Evolutionary conservation across 805 yeast genomes (phyloP), one percentile per base, ranked within the genome.

Genomic region (Wickerhamiella alocasiicola): DNA sequence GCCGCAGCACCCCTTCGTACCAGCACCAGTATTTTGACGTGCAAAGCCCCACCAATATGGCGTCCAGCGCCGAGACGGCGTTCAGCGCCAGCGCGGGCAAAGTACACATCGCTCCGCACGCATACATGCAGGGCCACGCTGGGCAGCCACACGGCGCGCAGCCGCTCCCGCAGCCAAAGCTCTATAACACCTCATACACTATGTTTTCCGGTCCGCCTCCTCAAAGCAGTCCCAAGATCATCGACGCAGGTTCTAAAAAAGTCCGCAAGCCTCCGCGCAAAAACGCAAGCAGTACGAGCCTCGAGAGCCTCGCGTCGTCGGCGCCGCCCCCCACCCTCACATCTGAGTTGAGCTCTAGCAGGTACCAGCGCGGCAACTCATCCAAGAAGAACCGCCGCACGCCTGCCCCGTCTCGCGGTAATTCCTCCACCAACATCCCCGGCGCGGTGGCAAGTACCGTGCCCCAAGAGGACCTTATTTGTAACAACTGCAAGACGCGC

Each of bases 401-500:
- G 3, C 36, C 36, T 5, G 17, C 9, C 16, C 19, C 19, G 9
- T 32, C 36, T 4, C 7, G 36, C 13, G 5, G 24, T 3, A 32
- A 32, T 15, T 32, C 36, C n/a, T 20, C 36, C 16, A 17, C 20
- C 12, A 32, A 32, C 18, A 17, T 32, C 17, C 17, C 13, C 12
- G 33, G 23, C 4, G n/a, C n/a, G n/a, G n/a, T n/a, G n/a, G n/a
- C n/a, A n/a, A 23, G 26, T 11, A 25, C 11, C n/a, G 25, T 12
- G n/a, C 17, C 13, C 4, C 23, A 17, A 20, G 39, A 32, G 13
- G 38, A 43, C n/a, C 31, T 31, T 18, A 63, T 60, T 41, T 84
- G 94, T 58, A 78, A 84, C 9, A 85, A 85, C 61, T 85, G 96
- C 59, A 78, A 81, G 54, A 85, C 96, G 0, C 76, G 72, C 49